These are phyloP conservation scores for Coprinopsis strossmayeri DNA, from an alignment of 768 basidiomycete species.

Conservation along the genomic window DNA sequence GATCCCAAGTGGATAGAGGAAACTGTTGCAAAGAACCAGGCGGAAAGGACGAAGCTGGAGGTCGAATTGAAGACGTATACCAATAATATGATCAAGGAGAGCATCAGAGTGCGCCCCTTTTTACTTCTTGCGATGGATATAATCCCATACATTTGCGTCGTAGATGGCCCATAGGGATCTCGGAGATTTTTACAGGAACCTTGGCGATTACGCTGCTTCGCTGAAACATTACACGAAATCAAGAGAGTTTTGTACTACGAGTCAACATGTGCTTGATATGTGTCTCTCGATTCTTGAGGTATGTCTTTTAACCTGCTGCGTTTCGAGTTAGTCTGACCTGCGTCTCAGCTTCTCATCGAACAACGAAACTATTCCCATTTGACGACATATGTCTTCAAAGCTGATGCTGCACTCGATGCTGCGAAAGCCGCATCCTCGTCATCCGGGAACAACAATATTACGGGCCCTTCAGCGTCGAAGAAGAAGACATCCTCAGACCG, in stretches of 20 bases:
- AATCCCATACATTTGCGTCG: no score
- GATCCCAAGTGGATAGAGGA: slow-evolving; percentile 76
- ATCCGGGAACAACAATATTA: slow-evolving; percentile 13
- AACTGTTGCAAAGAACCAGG: slow-evolving; percentile 52
- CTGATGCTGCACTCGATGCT: slow-evolving; percentile 84
- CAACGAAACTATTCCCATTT: slow-evolving; percentile 83
- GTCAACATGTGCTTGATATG: slow-evolving; percentile 91
- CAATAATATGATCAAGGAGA: slow-evolving; percentile 98
- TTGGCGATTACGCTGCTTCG: slow-evolving; percentile 65
- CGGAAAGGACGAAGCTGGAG: slow-evolving; percentile 81
- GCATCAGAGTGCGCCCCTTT: slow-evolving; percentile 71
- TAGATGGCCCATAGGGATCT: slow-evolving; percentile 92
- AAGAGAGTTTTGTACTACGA: slow-evolving; percentile 88
- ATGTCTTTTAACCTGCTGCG: slow-evolving; percentile 4
- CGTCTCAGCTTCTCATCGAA: slow-evolving; percentile 68
- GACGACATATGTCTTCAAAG: slow-evolving; percentile 91
- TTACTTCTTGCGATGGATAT: no score
- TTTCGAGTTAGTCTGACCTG: not conserved
- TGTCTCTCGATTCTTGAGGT: slow-evolving; percentile 81
- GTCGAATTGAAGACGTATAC: slow-evolving; percentile 92
- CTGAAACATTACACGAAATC: slow-evolving; percentile 86
- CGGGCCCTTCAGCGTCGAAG: slow-evolving; percentile 17
- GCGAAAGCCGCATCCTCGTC: slow-evolving; percentile 27
- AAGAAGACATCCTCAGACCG: slow-evolving; percentile 50
- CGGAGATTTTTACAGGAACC: slow-evolving; percentile 67